phyloP scores from a whole-genome alignment of 1,284 basidiomycete species.

The Dichomitus squalens region DNA sequence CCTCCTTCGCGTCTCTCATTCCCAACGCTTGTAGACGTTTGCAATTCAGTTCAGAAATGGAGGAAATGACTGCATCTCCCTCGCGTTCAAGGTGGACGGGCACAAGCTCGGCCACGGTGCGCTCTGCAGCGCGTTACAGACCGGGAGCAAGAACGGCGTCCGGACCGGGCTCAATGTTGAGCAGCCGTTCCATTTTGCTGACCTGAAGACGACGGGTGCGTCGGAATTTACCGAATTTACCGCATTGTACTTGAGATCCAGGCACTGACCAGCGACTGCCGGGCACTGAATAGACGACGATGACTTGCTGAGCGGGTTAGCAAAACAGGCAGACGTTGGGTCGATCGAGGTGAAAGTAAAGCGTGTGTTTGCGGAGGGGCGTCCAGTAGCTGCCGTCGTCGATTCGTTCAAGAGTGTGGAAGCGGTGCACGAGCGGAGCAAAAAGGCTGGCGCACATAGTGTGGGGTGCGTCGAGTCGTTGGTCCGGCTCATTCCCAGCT shows the following conservation, averaged over 20 bases:
- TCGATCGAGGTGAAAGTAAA: background rate
- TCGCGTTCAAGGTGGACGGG: constrained; percentile 5
- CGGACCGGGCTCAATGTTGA: background rate
- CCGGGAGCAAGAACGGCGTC: background rate
- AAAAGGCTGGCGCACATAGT: constrained; percentile 26
- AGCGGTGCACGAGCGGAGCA: constrained; percentile 22
- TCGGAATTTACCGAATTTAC: no score
- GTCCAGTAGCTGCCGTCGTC: background rate
- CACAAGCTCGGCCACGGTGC: background rate
- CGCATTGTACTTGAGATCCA: background rate
- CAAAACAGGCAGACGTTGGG: constrained; percentile 3
- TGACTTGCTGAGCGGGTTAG: background rate
- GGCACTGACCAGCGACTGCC: background rate
- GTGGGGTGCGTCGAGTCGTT: constrained; percentile 19
- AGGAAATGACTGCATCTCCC: background rate
- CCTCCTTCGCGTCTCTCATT: background rate
- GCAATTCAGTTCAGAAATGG: constrained; percentile 1
- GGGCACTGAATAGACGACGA: constrained; percentile 13
- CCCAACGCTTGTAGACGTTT: background rate
- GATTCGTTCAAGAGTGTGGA: constrained; percentile 3
- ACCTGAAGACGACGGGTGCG: constrained; percentile 7
- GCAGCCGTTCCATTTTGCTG: constrained; percentile 10
- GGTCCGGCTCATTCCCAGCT: no score
- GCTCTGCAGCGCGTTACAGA: background rate
- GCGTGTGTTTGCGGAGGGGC: background rate